Evolutionary conservation across 2,329 filamentous ascomycete species (phyloP).

Genomic region (Aureobasidium mangrovei): DNA sequence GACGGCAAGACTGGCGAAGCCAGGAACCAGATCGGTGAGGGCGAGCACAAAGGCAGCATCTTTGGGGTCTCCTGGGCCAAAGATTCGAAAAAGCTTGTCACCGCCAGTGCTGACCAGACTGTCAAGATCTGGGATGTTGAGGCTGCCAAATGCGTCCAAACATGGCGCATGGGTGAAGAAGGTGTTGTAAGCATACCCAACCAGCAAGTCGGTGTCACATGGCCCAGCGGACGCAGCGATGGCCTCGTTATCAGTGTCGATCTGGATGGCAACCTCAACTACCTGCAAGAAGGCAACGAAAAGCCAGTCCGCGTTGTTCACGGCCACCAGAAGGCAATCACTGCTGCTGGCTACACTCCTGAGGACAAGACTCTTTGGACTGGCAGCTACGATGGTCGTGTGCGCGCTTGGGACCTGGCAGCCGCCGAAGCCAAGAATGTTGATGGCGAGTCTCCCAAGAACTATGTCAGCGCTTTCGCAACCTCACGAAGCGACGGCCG

Average conservation of each 20-base stretch:
- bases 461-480: conserved; percentile 73
- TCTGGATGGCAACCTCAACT: conserved; percentile 81
- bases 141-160: conserved; percentile 64
- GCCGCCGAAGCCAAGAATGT: conserved; percentile 61
- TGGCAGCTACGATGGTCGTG: conserved; percentile 83
- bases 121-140: conserved; percentile 92
- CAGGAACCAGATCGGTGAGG: conserved; percentile 66
- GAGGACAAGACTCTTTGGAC: conserved; percentile 64
- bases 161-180: conserved; percentile 75
- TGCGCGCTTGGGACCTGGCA: conserved; percentile 73
- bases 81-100: conserved; percentile 79
- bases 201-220: conserved; percentile 92
- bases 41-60: conserved; percentile 85
- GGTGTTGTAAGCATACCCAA: conserved; percentile 62
- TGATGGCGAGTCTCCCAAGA: conserved; percentile 74
- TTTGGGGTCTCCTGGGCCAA: conserved; percentile 85
- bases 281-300: conserved; percentile 65
- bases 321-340: conserved; percentile 88
- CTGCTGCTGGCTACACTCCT: conserved; percentile 55
- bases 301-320: conserved; percentile 65
- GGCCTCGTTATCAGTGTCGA: conserved; percentile 85
- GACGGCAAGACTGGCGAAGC: conserved; percentile 92
- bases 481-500: conserved; percentile 40
- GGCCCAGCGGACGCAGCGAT: conserved; percentile 73
- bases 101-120: conserved; percentile 87